These are phyloP conservation scores for Termitomyces sp. DNA, from an alignment of 768 basidiomycete genomes.

Conservation along the genomic window DNA sequence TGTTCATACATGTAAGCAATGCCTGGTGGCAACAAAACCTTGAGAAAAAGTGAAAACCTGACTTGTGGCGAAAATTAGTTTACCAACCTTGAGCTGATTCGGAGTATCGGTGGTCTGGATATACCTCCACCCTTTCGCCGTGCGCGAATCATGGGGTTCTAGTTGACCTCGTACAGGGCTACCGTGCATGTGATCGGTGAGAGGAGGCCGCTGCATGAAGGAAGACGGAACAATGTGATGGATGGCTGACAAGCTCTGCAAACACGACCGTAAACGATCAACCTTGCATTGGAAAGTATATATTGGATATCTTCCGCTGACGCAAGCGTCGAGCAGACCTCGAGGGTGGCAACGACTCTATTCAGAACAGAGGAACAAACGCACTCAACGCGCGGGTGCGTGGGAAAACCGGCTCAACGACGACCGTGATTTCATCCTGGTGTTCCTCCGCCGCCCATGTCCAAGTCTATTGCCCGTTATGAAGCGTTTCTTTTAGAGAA, in stretches of 20 bases:
- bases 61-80: neutral
- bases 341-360: neutral
- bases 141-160: conserved; percentile 56
- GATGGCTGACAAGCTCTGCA: conserved; percentile 7
- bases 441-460: conserved; percentile 35
- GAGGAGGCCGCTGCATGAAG: conserved; percentile 14
- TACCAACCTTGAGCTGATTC: conserved; percentile 62
- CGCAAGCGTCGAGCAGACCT: neutral
- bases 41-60: conserved; percentile 20
- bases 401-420: conserved; percentile 12
- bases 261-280: conserved; percentile 9
- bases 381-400: neutral
- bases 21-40: conserved; percentile 63
- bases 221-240: conserved; percentile 9
- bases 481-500: conserved; percentile 83
- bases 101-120: conserved; percentile 74
- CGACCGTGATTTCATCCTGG: neutral
- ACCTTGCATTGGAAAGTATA: neutral
- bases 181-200: conserved; percentile 51
- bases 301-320: neutral
- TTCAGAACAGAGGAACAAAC: neutral
- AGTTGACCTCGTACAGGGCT: conserved; percentile 74
- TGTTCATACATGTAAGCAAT: conserved; percentile 64
- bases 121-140: conserved; percentile 60
- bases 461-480: conserved; percentile 64